Percentiles rank a stretch among this genome's conserved stretches.
Conservation (phyloP, 257 asterid genomes). For the Solanum paucissectum region DNA sequence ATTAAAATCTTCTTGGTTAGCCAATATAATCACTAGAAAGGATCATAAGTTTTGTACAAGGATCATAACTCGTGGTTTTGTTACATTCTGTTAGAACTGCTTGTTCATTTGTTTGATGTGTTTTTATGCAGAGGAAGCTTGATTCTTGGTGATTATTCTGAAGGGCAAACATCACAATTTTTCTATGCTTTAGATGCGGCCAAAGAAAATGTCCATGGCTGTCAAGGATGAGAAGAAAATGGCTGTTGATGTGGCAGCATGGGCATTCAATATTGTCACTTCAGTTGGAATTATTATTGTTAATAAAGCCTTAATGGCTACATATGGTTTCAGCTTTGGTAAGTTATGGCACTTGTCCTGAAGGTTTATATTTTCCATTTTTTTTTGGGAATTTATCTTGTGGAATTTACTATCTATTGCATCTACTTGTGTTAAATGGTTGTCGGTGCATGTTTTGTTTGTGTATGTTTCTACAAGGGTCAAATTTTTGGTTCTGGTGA, state of each 20-base stretch:
- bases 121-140: background rate
- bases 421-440: background rate
- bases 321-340: conserved; percentile 63
- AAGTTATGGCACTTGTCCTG: background rate
- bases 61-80: background rate
- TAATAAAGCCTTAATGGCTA: conserved; percentile 52
- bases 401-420: background rate
- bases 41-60: background rate
- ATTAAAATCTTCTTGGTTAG: background rate
- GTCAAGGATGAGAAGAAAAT: conserved; percentile 44
- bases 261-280: conserved; percentile 54
- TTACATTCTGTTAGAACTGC: background rate
- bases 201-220: conserved; percentile 28
- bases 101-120: background rate
- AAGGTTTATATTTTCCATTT: background rate
- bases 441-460: background rate
- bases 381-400: background rate
- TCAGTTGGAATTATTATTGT: conserved; percentile 59
- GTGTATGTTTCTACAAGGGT: background rate
- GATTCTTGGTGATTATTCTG: background rate
- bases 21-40: background rate
- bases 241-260: conserved; percentile 44
- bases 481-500: background rate
- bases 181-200: conserved; percentile 10
- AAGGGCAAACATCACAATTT: background rate